phyloP scores from a whole-genome alignment of 2,329 filamentous ascomycete species.

The Ophiocordyceps unilateralis region DNA sequence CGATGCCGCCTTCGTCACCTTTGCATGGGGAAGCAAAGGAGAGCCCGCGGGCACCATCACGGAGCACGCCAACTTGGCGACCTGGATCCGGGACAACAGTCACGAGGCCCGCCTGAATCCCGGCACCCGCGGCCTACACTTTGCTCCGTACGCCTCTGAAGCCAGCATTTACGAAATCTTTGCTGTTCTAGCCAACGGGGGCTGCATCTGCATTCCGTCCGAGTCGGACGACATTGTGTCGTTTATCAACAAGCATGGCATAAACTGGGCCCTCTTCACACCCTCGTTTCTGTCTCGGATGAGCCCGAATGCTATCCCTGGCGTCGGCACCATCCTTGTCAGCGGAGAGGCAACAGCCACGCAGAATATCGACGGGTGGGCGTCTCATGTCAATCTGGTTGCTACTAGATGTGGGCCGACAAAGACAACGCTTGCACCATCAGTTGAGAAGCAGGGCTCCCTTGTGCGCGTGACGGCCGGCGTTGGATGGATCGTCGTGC shows the following conservation, averaged over 20 bases:
- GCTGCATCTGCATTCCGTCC: neutral
- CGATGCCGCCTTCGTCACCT: slow-evolving; percentile 20
- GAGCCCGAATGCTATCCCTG: neutral
- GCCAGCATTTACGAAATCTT: neutral
- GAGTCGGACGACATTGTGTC: neutral
- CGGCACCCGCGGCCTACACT: neutral
- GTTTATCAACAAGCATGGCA: neutral
- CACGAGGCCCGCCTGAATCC: neutral
- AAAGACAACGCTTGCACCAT: neutral
- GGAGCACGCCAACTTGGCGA: slow-evolving; percentile 1
- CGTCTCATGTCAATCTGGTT: neutral
- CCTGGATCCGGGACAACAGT: slow-evolving; percentile 1
- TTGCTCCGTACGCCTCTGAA: neutral
- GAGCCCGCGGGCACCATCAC: neutral
- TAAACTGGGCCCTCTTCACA: neutral
- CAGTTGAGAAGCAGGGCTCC: neutral
- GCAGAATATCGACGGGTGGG: neutral
- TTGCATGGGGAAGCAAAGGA: slow-evolving; percentile 15
- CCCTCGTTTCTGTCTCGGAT: neutral
- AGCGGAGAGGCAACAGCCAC: neutral
- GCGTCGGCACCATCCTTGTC: neutral
- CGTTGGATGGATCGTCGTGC: neutral
- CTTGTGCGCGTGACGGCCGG: neutral
- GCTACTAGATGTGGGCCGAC: neutral
- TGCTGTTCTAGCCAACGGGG: neutral